phyloP scores from a whole-genome alignment of 106 monocot genomes.

The Iris macrosiphon region DNA sequence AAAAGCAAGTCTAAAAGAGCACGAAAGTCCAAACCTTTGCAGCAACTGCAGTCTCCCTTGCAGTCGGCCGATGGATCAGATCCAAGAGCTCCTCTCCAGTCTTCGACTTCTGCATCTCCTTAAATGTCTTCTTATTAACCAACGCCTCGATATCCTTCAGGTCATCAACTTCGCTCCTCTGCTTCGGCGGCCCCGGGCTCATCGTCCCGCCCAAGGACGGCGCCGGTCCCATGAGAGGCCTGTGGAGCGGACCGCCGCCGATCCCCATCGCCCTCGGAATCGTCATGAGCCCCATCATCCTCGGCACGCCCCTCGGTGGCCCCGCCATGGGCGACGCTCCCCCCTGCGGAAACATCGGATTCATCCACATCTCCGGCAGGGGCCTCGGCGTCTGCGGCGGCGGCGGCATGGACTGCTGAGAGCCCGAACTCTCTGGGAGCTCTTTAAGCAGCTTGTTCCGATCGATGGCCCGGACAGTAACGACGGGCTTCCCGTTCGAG shows the following conservation, averaged over 20 bases:
- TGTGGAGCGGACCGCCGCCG: conserved; percentile 39
- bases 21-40: conserved; percentile 87
- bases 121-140: conserved; percentile 88
- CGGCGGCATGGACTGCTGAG: too few species aligned
- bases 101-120: conserved; percentile 86
- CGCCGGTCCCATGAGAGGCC: conserved; percentile 31
- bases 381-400: conserved; percentile 21
- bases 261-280: conserved; percentile 58
- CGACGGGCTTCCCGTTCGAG: conserved; percentile 47
- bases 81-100: conserved; percentile 98
- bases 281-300: conserved; percentile 41
- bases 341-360: neutral
- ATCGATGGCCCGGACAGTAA: conserved; percentile 86
- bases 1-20: too few species aligned
- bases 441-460: conserved; percentile 80
- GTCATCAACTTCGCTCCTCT: conserved; percentile 78
- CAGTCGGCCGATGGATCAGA: conserved; percentile 95
- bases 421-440: conserved; percentile 69
- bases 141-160: conserved; percentile 87
- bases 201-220: conserved; percentile 1
- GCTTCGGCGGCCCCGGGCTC: conserved; percentile 26
- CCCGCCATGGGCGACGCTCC: conserved; percentile 1
- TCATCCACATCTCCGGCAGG: conserved; percentile 52
- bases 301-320: conserved; percentile 35
- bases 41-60: conserved; percentile 91